Evolutionary conservation across 2,329 filamentous ascomycete genomes (phyloP).

Genomic region (Coniochaeta ligniaria): DNA sequence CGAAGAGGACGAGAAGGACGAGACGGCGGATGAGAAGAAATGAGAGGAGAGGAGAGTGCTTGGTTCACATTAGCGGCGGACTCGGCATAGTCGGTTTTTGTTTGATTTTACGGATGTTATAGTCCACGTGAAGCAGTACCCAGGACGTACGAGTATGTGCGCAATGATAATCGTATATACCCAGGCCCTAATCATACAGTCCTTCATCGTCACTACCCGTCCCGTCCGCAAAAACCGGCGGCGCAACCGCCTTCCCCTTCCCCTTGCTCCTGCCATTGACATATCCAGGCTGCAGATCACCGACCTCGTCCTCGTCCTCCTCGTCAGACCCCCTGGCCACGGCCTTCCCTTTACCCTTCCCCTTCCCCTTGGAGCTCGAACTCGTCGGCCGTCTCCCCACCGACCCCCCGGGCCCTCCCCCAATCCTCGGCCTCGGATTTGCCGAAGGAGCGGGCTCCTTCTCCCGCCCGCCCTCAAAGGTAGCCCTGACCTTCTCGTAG

Average conservation of each 20-base stretch:
- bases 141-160: background rate
- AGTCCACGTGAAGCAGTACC: background rate
- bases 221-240: conserved; percentile 38
- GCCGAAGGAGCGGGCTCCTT: conserved; percentile 22
- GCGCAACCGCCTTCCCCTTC: conserved; percentile 47
- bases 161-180: background rate
- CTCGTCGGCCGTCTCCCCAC: background rate
- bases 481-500: conserved; percentile 75
- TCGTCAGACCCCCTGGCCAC: conserved; percentile 24
- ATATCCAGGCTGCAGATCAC: conserved; percentile 16
- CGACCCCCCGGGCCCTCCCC: background rate
- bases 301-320: conserved; percentile 19
- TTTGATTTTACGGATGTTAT: conserved; percentile 1
- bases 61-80: background rate
- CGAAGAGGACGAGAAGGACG: conserved; percentile 15
- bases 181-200: conserved; percentile 36
- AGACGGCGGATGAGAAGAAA: conserved; percentile 7
- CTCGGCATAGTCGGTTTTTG: background rate
- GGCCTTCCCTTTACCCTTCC: conserved; percentile 30
- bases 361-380: conserved; percentile 14
- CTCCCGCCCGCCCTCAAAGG: conserved; percentile 64
- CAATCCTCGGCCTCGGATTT: conserved; percentile 21
- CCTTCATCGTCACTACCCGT: conserved; percentile 51
- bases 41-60: conserved; percentile 10
- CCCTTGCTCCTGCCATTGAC: conserved; percentile 19